Conservation (phyloP, 352 stramenopile species). For the Pythium diclinum region DNA sequence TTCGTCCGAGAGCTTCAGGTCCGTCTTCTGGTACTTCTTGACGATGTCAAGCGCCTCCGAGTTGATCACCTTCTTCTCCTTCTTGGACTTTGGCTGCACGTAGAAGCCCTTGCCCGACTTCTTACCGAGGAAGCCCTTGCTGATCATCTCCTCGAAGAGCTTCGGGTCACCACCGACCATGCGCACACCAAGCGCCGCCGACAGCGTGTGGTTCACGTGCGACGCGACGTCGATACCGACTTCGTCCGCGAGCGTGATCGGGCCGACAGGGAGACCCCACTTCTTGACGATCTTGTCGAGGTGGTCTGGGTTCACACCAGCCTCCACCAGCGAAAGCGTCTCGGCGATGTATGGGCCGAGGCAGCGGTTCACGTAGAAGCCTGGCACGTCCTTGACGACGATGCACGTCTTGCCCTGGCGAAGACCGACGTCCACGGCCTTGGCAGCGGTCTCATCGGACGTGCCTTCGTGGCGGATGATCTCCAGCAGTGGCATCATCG, state of each 20-base stretch:
- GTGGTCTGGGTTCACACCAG: slow-evolving; percentile 91
- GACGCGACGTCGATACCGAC: slow-evolving; percentile 96
- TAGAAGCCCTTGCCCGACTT: slow-evolving; percentile 98
- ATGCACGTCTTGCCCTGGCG: slow-evolving; percentile 98
- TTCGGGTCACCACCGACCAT: slow-evolving; percentile 92
- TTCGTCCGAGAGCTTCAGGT: slow-evolving; percentile 77
- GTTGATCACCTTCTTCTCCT: slow-evolving; percentile 91
- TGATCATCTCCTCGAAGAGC: slow-evolving; percentile 95
- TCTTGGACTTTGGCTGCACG: slow-evolving; percentile 90
- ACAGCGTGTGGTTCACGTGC: slow-evolving; percentile 93
- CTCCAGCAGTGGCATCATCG: slow-evolving; percentile 97
- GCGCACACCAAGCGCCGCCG: slow-evolving; percentile 92
- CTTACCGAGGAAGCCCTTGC: slow-evolving; percentile 93
- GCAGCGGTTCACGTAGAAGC: slow-evolving; percentile 99
- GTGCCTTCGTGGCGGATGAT: slow-evolving; percentile 96
- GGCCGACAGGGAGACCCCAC: slow-evolving; percentile 96
- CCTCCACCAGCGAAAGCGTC: slow-evolving; percentile 88
- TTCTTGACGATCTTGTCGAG: slow-evolving; percentile 95
- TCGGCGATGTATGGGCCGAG: slow-evolving; percentile 94
- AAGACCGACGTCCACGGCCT: slow-evolving; percentile 93
- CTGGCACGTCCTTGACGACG: slow-evolving; percentile 98
- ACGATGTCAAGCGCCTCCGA: slow-evolving; percentile 79
- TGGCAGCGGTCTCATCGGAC: slow-evolving; percentile 84
- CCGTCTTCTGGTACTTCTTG: slow-evolving; percentile 75
- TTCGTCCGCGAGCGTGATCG: slow-evolving; percentile 96